Evolutionary conservation across 176 grass and related monocot species (phyloP).

Genomic region (Triticum dicoccoides): DNA sequence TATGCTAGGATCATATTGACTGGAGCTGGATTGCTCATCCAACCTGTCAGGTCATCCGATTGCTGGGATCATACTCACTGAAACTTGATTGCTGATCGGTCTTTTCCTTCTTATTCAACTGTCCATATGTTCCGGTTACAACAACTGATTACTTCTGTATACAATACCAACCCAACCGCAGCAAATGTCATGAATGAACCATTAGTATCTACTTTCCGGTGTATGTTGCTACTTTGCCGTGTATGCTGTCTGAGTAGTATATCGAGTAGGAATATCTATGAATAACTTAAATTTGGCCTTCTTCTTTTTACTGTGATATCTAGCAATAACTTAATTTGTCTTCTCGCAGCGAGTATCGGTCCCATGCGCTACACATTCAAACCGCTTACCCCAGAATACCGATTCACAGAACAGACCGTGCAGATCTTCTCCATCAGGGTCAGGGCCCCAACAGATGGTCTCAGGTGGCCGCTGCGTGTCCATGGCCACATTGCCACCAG

Average conservation of each 20-base stretch:
- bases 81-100: no score
- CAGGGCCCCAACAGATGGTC: background rate
- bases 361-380: background rate
- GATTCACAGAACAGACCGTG: background rate
- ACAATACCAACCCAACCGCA: no score
- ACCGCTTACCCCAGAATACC: background rate
- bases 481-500: background rate
- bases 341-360: background rate
- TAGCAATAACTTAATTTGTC: background rate
- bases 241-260: background rate
- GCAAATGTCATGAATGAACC: no score
- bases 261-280: no score
- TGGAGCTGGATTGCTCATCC: no score
- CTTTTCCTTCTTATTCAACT: no score
- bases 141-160: no score
- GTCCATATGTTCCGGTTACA: no score
- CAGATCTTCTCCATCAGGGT: conserved; percentile 9
- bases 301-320: background rate
- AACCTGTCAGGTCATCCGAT: no score
- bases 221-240: background rate
- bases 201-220: background rate
- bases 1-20: no score
- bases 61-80: no score
- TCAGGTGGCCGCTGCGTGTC: conserved; percentile 8
- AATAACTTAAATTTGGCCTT: no score